phyloP scores from a whole-genome alignment of 805 yeast genomes.

The Lipomyces yamadae region DNA sequence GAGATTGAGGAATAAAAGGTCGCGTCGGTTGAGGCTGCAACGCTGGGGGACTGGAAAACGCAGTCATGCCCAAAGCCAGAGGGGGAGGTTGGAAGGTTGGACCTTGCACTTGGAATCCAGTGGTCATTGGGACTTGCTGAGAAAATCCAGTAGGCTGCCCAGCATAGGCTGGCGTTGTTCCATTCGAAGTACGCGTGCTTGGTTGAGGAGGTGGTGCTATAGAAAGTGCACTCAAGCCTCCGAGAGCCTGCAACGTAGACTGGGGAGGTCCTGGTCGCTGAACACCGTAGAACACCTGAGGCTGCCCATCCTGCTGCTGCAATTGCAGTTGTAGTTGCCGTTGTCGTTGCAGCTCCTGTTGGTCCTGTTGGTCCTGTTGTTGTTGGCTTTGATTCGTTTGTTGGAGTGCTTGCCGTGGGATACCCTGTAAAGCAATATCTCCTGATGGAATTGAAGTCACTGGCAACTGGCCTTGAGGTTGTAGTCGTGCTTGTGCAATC shows the following conservation, averaged over 20 bases:
- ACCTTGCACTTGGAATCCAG: constrained; percentile 39
- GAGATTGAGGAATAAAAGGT: constrained; percentile 32
- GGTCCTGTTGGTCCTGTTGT: neutral
- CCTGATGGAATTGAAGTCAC: neutral
- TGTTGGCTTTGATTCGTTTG: neutral
- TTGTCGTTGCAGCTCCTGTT: neutral
- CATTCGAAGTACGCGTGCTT: neutral
- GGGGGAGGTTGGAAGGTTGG: constrained; percentile 54
- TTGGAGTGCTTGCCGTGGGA: neutral
- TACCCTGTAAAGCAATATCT: neutral
- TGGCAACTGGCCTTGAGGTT: neutral
- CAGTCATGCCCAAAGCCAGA: constrained; percentile 40
- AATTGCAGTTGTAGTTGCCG: neutral
- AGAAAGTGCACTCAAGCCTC: neutral
- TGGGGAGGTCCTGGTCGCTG: constrained; percentile 35
- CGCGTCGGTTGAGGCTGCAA: constrained; percentile 36
- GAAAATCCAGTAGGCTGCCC: constrained; percentile 27
- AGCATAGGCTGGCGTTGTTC: neutral
- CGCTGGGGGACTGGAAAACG: neutral
- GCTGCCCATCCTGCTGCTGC: constrained; percentile 7
- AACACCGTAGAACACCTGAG: constrained; percentile 20
- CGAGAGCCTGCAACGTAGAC: constrained; percentile 13
- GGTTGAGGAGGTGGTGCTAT: constrained; percentile 21
- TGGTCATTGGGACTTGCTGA: constrained; percentile 13
- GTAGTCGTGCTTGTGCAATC: neutral